Base-by-base conservation (phyloP, 108 stramenopile genomes). In the Cyclotella choctawhatcheeana region DNA sequence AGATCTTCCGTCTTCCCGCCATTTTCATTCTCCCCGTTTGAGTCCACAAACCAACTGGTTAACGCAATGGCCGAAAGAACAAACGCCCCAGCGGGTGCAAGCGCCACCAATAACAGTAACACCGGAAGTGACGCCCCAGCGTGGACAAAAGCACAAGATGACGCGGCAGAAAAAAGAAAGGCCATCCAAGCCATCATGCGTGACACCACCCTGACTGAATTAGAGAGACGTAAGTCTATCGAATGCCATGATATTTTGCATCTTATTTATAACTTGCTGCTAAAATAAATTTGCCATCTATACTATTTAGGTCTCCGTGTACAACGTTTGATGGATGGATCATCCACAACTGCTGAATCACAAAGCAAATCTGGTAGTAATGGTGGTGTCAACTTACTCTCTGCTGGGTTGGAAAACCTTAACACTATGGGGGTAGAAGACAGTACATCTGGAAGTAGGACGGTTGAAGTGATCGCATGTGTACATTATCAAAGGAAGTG, bases 401-500 rank as follows among this genome's bases (percentile, higher is more conserved):
- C 44, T 5, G 18, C 63, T 1, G 63, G 63, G 6, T 17, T 47
- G 44, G 32, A 48, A 47, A 48, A 29, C n/a, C 7, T 16, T 29
- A 18, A 4, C 20, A 51, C 27, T 21, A 56, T 44, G 4, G 55
- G 55, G 14, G 40, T 1, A 30, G 55, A 3, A 8, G 44, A 29
- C 45, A 58, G 21, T 47, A 17, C 55, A 29, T 58, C 64, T 12
- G 52, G 53, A 58, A 55, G 22, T 18, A 53, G 33, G 24, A 25
- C 18, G 17, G 60, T 51, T 13, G 76, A 62, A 61, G 71, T 67
- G 7, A 64, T 72, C 31, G 37, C 78, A 4, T 94, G 93, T 67
- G 87, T 86, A 21, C 93, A 94, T 63, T 94, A 94, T 59, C 89
- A 90, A 61, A 77, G 93, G 17, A 92, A 94, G 32, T 90, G 89